phyloP scores from a whole-genome alignment of 345 rosid species.

The Raphanus raphanistrum region DNA sequence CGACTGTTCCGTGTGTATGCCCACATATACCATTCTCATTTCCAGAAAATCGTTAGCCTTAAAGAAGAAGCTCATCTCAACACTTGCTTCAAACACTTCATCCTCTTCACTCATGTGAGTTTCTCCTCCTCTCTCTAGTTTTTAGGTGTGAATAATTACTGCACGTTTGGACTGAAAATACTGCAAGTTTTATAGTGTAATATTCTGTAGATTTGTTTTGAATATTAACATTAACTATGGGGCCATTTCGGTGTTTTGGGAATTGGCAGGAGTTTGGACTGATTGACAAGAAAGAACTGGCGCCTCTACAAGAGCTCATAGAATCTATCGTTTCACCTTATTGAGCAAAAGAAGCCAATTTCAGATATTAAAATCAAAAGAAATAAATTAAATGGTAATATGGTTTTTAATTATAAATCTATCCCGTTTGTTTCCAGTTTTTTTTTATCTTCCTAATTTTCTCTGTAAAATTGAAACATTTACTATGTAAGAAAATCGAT shows the following conservation, averaged over 20 bases:
- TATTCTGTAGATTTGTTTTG: neutral
- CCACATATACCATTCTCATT: constrained; percentile 93
- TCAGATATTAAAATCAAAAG: neutral
- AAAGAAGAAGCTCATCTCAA: constrained; percentile 99
- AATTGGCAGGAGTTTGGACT: constrained; percentile 82
- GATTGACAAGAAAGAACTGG: constrained; percentile 97
- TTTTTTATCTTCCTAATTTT: neutral
- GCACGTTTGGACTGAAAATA: no score
- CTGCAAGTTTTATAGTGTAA: neutral
- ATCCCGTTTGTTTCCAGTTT: constrained; percentile 14
- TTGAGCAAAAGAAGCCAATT: constrained; percentile 35
- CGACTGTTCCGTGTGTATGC: constrained; percentile 96
- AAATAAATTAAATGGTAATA: constrained; percentile 27
- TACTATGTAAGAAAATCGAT: constrained; percentile 19
- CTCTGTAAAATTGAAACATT: constrained; percentile 25
- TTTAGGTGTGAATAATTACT: neutral
- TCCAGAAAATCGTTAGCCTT: constrained; percentile 97
- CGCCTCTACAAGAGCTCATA: constrained; percentile 93
- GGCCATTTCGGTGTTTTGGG: neutral
- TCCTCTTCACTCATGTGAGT: constrained; percentile 92
- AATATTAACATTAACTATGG: neutral
- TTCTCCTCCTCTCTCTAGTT: neutral
- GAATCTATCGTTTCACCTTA: constrained; percentile 85
- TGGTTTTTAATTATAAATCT: constrained; percentile 13
- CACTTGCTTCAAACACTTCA: constrained; percentile 98